Percentiles rank a stretch among this genome's conserved stretches.
These are phyloP conservation scores for Venturia oleaginea DNA, from an alignment of 2,329 filamentous ascomycete species.

Conservation along the genomic window DNA sequence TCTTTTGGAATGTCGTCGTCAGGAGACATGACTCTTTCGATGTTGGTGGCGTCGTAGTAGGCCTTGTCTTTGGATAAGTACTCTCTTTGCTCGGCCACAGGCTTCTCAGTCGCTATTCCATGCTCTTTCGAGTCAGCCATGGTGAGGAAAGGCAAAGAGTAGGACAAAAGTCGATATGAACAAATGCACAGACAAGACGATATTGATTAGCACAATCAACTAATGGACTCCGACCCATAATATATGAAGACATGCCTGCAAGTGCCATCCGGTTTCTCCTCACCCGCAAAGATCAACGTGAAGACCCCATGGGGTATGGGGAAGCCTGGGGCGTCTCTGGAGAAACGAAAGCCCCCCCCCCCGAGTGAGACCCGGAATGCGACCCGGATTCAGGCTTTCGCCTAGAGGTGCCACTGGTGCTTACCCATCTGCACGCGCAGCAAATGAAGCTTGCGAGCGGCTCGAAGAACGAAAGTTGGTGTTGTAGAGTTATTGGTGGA, in stretches of 20 bases:
- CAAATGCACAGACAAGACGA: background rate
- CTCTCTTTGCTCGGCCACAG: conserved; percentile 4
- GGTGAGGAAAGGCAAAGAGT: background rate
- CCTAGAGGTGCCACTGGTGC: background rate
- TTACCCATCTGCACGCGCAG: background rate
- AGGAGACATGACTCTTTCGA: conserved; percentile 41
- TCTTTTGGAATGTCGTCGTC: conserved; percentile 40
- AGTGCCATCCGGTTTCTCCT: background rate
- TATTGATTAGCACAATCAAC: background rate
- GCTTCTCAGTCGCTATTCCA: background rate
- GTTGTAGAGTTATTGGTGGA: conserved; percentile 4
- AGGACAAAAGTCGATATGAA: background rate
- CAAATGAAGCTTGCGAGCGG: background rate
- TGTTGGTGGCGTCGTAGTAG: conserved; percentile 31
- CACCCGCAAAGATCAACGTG: background rate
- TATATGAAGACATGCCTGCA: background rate
- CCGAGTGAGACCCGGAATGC: background rate
- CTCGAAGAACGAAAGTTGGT: background rate
- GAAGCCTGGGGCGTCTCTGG: background rate
- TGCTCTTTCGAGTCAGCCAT: conserved; percentile 10
- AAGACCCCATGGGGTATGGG: background rate
- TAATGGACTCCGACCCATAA: background rate
- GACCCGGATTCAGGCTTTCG: background rate
- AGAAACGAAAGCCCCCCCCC: too few species aligned
- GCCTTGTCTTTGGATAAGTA: conserved; percentile 1